Evolutionary conservation across 1,284 basidiomycete genomes (phyloP), one percentile per base, ranked within the genome.

Genomic region (Xanthoconium separans): DNA sequence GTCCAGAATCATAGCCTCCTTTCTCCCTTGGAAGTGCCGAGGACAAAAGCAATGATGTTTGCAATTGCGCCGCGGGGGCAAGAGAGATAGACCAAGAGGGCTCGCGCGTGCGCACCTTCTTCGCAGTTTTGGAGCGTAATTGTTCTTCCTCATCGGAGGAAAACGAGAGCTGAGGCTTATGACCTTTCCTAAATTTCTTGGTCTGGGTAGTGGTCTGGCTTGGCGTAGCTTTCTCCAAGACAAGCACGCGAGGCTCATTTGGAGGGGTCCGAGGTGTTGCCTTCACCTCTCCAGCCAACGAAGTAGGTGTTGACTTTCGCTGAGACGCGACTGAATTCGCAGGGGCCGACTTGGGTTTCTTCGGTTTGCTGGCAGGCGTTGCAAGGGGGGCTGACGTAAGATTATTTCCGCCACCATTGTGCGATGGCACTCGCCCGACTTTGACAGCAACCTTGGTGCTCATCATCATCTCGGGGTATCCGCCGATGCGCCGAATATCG

Each of bases 141-240:
- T 83, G 84, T 71, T 91, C 87, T 65, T 91, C 88, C 59, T 91
- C 88, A 60, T 91, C 88, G 24, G 85, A 87, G 18, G 86, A 87
- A 18, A 82, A 75, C 44, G 76, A 80, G 11, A 74, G 69, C 33
- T 70, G 66, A 49, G 64, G 68, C 48, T 60, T 60, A 42, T 73
- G 65, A 18, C 64, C 59, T 52, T 73, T 68, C 44, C 65, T 55
- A 30, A 61, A 12, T 53, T 71, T 67, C 61, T 47, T 66, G 24
- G 42, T 47, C 27, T 63, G 47, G 4, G 50, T 39, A 29, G 53
- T 55, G 41, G 51, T 51, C 33, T 58, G 63, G 36, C 58, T 64
- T 61, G 65, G 58, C 1, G 65, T 70, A 8, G 36, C 50, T 40
- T 62, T 66, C 57, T 67, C 63, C 34, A 20, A 29, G 30, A 33